Conservation (phyloP, 2,329 filamentous ascomycete genomes). For the Cercospora sesami region DNA sequence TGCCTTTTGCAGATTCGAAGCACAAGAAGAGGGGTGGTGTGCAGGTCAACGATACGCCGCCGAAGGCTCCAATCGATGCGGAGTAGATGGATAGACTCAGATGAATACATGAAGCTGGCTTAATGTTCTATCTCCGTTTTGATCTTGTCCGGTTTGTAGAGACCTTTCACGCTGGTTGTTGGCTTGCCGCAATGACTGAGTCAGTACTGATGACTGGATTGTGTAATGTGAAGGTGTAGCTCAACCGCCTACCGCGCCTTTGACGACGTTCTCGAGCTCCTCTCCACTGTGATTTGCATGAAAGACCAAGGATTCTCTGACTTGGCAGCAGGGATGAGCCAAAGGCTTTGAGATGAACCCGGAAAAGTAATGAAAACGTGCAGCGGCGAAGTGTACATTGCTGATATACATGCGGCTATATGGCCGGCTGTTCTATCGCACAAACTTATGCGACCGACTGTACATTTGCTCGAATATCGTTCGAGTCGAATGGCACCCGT, state of each 20-base stretch:
- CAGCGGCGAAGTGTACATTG: background rate
- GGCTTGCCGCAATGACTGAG: background rate
- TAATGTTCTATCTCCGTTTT: background rate
- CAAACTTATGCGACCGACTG: background rate
- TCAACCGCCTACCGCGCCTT: background rate
- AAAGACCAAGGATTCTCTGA: background rate
- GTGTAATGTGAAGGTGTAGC: background rate
- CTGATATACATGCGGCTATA: background rate
- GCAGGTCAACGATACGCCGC: slow-evolving; percentile 78
- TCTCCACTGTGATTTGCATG: background rate
- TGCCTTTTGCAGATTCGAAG: slow-evolving; percentile 77
- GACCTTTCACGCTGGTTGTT: background rate
- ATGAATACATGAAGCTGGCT: background rate
- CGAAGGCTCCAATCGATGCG: slow-evolving; percentile 73
- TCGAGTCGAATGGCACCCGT: background rate
- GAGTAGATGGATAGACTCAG: slow-evolving; percentile 54
- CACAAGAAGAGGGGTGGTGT: slow-evolving; percentile 88
- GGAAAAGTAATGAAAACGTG: background rate
- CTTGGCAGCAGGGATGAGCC: background rate
- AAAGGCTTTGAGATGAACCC: background rate
- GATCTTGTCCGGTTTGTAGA: background rate
- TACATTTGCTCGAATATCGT: background rate
- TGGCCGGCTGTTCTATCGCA: background rate
- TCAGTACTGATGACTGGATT: background rate
- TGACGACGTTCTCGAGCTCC: background rate